Conservation (phyloP, 352 stramenopile genomes). For the Globisporangium polare region DNA sequence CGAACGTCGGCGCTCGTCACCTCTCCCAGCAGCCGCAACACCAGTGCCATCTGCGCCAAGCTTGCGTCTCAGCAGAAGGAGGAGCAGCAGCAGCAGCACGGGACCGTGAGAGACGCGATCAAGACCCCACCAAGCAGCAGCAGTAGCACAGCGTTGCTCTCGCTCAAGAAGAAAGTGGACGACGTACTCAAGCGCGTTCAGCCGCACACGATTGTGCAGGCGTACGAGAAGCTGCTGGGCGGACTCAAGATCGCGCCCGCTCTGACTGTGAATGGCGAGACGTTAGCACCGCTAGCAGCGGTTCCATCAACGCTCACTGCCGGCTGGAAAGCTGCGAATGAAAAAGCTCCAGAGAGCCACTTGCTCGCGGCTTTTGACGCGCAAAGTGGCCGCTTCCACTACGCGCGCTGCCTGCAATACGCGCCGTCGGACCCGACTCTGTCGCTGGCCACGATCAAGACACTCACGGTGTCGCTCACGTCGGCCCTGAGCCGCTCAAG, state of each 20-base stretch:
- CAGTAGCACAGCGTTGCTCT: neutral
- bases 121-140: slow-evolving; percentile 9
- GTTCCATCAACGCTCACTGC: slow-evolving; percentile 13
- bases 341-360: slow-evolving; percentile 6
- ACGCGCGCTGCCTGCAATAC: slow-evolving; percentile 32
- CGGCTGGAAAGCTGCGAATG: slow-evolving; percentile 14
- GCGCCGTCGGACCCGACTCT: slow-evolving; percentile 19
- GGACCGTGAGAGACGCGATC: slow-evolving; percentile 1
- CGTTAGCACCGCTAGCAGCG: slow-evolving; percentile 18
- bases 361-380: slow-evolving; percentile 18
- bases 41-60: neutral
- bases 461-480: slow-evolving; percentile 22
- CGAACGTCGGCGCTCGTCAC: neutral
- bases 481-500: slow-evolving; percentile 16
- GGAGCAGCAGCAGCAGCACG: neutral
- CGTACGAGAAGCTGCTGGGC: slow-evolving; percentile 39
- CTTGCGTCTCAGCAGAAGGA: neutral
- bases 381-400: slow-evolving; percentile 27
- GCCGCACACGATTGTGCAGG: slow-evolving; percentile 50
- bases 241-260: slow-evolving; percentile 26
- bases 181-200: slow-evolving; percentile 49
- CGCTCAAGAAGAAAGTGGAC: slow-evolving; percentile 35
- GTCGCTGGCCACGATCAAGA: slow-evolving; percentile 25
- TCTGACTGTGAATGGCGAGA: slow-evolving; percentile 39
- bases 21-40: neutral